A percentile compares a stretch with the other conserved stretches of the same genome.
These are phyloP conservation scores for Diplocarpon rosae DNA, from an alignment of 2,329 filamentous ascomycete species.

Conservation along the genomic window DNA sequence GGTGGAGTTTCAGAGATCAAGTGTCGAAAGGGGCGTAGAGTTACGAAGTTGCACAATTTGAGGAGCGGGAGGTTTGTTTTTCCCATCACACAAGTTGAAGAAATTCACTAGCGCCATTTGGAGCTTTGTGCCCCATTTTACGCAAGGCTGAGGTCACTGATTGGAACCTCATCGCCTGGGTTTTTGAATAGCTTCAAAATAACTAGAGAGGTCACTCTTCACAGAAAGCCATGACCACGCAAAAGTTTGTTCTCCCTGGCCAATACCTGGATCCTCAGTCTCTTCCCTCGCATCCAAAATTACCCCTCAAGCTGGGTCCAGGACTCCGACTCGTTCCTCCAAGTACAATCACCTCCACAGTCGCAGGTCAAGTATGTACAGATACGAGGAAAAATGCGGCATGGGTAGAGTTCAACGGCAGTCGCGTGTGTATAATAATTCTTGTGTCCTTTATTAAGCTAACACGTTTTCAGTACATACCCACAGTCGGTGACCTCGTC, in stretches of 20 bases:
- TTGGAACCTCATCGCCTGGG: not conserved
- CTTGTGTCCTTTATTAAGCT: constrained; percentile 1
- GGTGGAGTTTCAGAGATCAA: constrained; percentile 4
- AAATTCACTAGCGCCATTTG: constrained; percentile 24
- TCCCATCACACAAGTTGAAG: constrained; percentile 18
- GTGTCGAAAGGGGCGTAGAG: not conserved
- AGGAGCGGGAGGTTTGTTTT: constrained; percentile 11
- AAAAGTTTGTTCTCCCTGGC: constrained; percentile 67
- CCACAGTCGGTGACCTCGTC: constrained; percentile 72
- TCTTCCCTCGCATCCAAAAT: constrained; percentile 57
- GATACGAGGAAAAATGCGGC: constrained; percentile 66
- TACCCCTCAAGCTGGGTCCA: constrained; percentile 69
- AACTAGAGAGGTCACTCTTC: not conserved
- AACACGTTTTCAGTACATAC: constrained; percentile 54
- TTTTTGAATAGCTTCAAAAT: constrained; percentile 6
- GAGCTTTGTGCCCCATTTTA: constrained; percentile 11
- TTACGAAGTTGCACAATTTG: not conserved
- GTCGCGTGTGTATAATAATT: constrained; percentile 42
- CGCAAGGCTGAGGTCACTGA: constrained; percentile 24
- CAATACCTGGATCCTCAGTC: constrained; percentile 56
- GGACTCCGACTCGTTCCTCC: constrained; percentile 75
- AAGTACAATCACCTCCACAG: constrained; percentile 57
- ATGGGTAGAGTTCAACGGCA: constrained; percentile 62
- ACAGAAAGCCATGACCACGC: constrained; percentile 27
- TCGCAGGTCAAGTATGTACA: constrained; percentile 55